Conservation (phyloP, 768 basidiomycete species). For the Amanita exitialis region DNA sequence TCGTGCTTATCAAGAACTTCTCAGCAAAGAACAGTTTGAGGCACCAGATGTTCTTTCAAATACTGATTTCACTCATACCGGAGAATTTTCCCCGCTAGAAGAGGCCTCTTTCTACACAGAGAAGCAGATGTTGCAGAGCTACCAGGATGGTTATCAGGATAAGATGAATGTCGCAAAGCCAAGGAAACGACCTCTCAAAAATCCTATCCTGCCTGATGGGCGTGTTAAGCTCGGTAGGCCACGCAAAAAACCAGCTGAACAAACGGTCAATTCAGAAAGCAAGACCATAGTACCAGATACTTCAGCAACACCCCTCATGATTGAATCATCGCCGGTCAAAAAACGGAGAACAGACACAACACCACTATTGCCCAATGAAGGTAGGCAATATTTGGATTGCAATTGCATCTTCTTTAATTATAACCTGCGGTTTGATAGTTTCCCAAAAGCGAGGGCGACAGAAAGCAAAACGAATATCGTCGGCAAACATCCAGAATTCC, state of each 20-base stretch:
- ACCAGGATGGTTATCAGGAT: constrained; percentile 41
- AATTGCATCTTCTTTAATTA: not conserved
- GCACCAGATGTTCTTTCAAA: constrained; percentile 29
- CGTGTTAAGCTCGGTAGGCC: constrained; percentile 51
- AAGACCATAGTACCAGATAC: not conserved
- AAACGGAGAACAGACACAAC: not conserved
- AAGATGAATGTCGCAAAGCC: constrained; percentile 20
- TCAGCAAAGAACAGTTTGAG: constrained; percentile 58
- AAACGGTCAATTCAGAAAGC: constrained; percentile 15
- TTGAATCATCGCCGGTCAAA: not conserved
- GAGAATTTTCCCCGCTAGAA: constrained; percentile 41
- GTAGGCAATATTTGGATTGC: no score
- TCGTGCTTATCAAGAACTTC: constrained; percentile 52
- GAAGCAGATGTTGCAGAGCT: constrained; percentile 27
- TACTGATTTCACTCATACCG: constrained; percentile 38
- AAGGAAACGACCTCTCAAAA: constrained; percentile 27
- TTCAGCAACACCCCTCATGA: not conserved
- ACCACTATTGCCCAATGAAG: no score
- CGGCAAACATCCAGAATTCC: not conserved
- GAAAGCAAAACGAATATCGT: not conserved
- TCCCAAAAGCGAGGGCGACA: not conserved
- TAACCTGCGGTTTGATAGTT: not conserved
- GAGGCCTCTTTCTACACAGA: constrained; percentile 45
- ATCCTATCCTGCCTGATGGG: constrained; percentile 40
- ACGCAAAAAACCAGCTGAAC: constrained; percentile 12